Conservation (phyloP, 2,329 filamentous ascomycete genomes). For the Mariannaea sp. region DNA sequence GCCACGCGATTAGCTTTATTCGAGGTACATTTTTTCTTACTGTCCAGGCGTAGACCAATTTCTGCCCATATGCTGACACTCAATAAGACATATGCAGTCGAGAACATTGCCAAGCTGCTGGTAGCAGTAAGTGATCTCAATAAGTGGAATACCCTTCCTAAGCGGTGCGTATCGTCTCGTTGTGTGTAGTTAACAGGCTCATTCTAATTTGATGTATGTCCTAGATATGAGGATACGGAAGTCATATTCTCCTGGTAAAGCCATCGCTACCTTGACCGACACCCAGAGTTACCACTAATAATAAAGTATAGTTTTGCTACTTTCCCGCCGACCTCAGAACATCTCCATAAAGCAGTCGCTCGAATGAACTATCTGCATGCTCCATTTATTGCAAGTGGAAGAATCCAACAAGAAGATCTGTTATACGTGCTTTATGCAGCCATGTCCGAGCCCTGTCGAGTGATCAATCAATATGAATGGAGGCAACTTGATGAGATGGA, state of each 20-base stretch:
- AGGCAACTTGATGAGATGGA: constrained; percentile 69
- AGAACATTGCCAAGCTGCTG: constrained; percentile 45
- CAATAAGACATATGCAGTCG: constrained; percentile 47
- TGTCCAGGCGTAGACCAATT: neutral
- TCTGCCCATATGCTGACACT: neutral
- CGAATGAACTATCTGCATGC: constrained; percentile 49
- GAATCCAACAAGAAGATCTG: constrained; percentile 46
- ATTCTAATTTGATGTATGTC: constrained; percentile 3
- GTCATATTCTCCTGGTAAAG: constrained; percentile 44
- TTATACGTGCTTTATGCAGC: constrained; percentile 59
- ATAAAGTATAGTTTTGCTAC: constrained; percentile 36
- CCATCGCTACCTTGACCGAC: neutral
- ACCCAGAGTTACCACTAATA: neutral
- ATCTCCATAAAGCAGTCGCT: constrained; percentile 43
- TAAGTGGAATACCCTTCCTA: constrained; percentile 39
- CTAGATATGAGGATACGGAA: constrained; percentile 49
- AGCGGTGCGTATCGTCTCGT: constrained; percentile 38
- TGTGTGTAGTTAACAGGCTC: neutral
- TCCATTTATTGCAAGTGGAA: constrained; percentile 43
- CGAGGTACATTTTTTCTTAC: constrained; percentile 37
- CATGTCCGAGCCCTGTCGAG: constrained; percentile 66
- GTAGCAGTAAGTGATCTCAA: constrained; percentile 44
- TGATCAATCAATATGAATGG: constrained; percentile 72
- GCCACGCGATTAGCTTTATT: constrained; percentile 48
- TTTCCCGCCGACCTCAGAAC: constrained; percentile 38